These are phyloP conservation scores for Trametes maxima DNA, from an alignment of 768 basidiomycete genomes.

Conservation along the genomic window DNA sequence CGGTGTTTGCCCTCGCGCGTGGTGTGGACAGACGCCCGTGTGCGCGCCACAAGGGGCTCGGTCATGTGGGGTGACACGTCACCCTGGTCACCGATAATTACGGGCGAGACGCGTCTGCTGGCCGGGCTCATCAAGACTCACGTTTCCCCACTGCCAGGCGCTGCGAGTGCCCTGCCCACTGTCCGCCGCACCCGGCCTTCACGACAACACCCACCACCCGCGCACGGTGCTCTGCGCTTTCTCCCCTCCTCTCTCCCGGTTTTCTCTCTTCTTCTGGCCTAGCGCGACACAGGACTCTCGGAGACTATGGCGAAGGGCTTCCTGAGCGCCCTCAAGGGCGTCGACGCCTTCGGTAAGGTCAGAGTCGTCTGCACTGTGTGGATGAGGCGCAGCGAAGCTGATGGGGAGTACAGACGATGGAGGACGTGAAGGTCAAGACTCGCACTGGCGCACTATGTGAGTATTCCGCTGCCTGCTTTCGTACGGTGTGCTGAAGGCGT, in stretches of 20 bases:
- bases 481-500: slow-evolving; percentile 5
- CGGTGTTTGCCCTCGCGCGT: not conserved
- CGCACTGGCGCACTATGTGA: slow-evolving; percentile 87
- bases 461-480: slow-evolving; percentile 29
- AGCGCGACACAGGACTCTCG: slow-evolving; percentile 21
- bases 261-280: slow-evolving; percentile 17
- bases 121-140: not conserved
- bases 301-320: slow-evolving; percentile 62
- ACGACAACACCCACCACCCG: slow-evolving; percentile 17
- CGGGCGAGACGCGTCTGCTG: slow-evolving; percentile 5
- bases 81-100: slow-evolving; percentile 17
- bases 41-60: slow-evolving; percentile 13
- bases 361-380: slow-evolving; percentile 24
- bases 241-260: slow-evolving; percentile 13
- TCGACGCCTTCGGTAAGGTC: slow-evolving; percentile 99
- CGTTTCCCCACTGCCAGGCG: too few relatives aligned
- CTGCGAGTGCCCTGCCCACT: not conserved
- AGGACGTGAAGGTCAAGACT: slow-evolving; percentile 99
- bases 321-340: slow-evolving; percentile 78
- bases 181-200: slow-evolving; percentile 1
- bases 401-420: slow-evolving; percentile 72
- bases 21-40: not conserved
- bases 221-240: slow-evolving; percentile 4
- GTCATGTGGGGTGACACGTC: slow-evolving; percentile 27
- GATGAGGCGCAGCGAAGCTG: not conserved